Evolutionary conservation across 257 asterid species (phyloP), one percentile per base, ranked within the genome.

Genomic region (Solanum etuberosum): DNA sequence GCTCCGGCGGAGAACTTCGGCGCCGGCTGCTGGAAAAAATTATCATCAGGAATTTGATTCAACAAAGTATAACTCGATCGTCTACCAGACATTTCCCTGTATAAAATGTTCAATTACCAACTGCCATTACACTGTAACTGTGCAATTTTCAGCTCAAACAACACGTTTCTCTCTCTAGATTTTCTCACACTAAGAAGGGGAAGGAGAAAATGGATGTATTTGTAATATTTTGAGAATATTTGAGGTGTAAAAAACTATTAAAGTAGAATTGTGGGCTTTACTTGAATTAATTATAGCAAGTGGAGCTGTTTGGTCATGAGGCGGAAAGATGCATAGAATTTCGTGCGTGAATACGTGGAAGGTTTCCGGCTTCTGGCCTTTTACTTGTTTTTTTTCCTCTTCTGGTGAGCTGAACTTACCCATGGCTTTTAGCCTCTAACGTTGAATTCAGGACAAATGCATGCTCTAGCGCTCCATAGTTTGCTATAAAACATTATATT

Each of bases 21-120:
- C 89, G 89, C 95, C 90, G 88, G 89, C 18, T 88, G 89, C 25
- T 89, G 94, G 77, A 91, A 86, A 4, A 84, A 42, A 9, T 86
- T 91, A 29, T 95, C 98, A 73, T 73, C 48, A n/a, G 98, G 97
- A 87, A 80, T 88, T 90, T 94, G 98, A 88, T 90, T 93, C 61
- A 96, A 83, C 59, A 93, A 83, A 87, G 94, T 88, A 89, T 97
- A 97, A 92, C 91, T 91, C 78, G 98, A 94, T 91, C 98, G 93
- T 68, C 96, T 89, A 61, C 92, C 94, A 40, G 93, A 93, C 98
- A 97, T 95, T 80, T 94, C 98, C 78, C 15, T 35, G 16, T 5
- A 29, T 92, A 90, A 86, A 63, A 67, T 10, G 82, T 67, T 54
- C 48, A 70, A 83, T 81, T 27, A 72, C 72, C 83, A 93, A 88